Percentiles rank a stretch among this genome's conserved stretches.
Conservation (phyloP, 345 rosid genomes). For the Gynandropsis gynandra region DNA sequence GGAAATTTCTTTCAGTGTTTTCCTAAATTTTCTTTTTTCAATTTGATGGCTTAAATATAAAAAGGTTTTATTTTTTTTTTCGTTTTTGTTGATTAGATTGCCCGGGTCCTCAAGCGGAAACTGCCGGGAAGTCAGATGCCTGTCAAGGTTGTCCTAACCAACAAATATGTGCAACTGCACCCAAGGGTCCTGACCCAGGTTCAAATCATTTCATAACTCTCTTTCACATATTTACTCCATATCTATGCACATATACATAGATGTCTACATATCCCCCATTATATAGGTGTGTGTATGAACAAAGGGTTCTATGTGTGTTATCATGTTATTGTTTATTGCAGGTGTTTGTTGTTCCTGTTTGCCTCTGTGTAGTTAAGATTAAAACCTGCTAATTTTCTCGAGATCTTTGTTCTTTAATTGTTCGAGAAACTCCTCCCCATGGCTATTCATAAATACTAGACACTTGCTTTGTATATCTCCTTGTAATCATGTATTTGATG, state of each 20-base stretch:
- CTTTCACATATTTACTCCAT: neutral
- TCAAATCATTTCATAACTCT: neutral
- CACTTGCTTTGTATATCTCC: no score
- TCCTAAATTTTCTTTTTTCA: neutral
- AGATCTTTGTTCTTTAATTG: no score
- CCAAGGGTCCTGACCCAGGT: slow-evolving; percentile 89
- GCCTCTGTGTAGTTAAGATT: no score
- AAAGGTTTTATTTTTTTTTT: neutral
- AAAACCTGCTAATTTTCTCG: no score
- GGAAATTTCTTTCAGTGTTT: neutral
- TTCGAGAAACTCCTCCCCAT: no score
- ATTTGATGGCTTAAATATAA: neutral
- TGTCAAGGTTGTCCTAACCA: slow-evolving; percentile 82
- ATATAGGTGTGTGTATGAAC: no score
- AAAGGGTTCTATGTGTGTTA: no score
- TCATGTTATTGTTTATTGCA: no score
- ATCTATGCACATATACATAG: neutral
- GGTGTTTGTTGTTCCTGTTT: no score
- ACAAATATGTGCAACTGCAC: slow-evolving; percentile 67
- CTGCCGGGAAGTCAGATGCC: slow-evolving; percentile 58
- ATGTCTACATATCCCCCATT: no score
- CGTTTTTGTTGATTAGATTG: slow-evolving; percentile 40
- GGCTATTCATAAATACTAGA: no score
- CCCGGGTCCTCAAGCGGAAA: slow-evolving; percentile 57
- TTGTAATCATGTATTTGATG: no score